These are phyloP conservation scores for Lachnellula hyalina DNA, from an alignment of 2,329 filamentous ascomycete species.

Conservation along the genomic window DNA sequence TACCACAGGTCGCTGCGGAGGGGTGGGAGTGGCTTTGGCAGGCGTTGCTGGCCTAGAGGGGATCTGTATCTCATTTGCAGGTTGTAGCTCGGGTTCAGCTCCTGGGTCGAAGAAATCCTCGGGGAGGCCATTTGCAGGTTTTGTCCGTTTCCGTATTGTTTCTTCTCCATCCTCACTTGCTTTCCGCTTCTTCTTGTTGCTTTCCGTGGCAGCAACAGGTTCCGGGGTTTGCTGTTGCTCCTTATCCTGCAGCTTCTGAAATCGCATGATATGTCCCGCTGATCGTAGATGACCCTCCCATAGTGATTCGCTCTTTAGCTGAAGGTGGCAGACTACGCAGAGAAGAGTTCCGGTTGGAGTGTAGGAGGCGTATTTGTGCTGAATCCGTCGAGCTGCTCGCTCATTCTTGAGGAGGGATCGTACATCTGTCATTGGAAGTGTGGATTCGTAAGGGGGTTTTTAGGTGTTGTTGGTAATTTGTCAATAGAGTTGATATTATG, in stretches of 20 bases:
- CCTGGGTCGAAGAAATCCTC: constrained; percentile 32
- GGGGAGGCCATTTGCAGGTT: constrained; percentile 32
- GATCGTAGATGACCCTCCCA: constrained; percentile 60
- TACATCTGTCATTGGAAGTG: constrained; percentile 66
- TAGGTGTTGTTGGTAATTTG: neutral
- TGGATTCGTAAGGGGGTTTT: neutral
- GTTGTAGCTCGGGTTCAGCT: constrained; percentile 5
- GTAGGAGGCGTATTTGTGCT: constrained; percentile 64
- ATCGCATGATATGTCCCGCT: constrained; percentile 38
- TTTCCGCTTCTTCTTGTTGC: constrained; percentile 47
- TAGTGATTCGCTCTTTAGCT: constrained; percentile 58
- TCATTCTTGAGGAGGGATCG: constrained; percentile 75
- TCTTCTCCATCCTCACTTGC: constrained; percentile 36
- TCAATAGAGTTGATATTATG: neutral
- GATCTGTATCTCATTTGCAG: constrained; percentile 49
- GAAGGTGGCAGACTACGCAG: constrained; percentile 61
- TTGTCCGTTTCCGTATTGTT: constrained; percentile 39
- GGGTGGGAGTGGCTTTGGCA: constrained; percentile 38
- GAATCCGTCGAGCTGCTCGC: constrained; percentile 66
- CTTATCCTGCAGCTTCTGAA: constrained; percentile 26
- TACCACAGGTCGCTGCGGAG: constrained; percentile 18
- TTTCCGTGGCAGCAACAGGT: constrained; percentile 1
- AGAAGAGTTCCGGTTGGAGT: constrained; percentile 61
- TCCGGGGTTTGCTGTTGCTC: constrained; percentile 6
- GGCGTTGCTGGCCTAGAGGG: constrained; percentile 60